Evolutionary conservation across 768 basidiomycete species (phyloP).

Genomic region (Cubamyces lactineus): DNA sequence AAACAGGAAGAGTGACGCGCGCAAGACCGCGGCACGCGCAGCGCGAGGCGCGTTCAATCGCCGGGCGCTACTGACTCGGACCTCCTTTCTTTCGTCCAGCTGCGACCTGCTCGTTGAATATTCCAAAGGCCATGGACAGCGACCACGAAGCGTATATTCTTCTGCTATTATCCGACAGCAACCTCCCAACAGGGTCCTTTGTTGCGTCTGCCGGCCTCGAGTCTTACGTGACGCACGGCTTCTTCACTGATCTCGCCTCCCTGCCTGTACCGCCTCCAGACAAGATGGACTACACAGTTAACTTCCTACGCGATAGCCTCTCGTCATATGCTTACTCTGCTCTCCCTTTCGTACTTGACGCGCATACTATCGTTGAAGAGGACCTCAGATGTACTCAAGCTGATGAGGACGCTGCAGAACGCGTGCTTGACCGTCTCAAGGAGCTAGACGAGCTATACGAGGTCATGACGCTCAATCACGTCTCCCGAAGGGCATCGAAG

Average conservation of each 20-base stretch:
- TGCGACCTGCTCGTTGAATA: neutral
- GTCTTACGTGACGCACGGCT: slow-evolving; percentile 87
- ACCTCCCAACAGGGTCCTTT: slow-evolving; percentile 96
- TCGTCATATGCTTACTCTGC: slow-evolving; percentile 79
- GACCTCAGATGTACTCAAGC: slow-evolving; percentile 1
- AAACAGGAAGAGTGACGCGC: slow-evolving; percentile 19
- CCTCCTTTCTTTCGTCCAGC: slow-evolving; percentile 12
- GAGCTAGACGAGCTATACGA: slow-evolving; percentile 81
- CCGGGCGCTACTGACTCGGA: slow-evolving; percentile 11
- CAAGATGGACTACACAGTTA: slow-evolving; percentile 44
- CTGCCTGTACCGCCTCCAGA: slow-evolving; percentile 36
- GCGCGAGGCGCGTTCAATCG: slow-evolving; percentile 19
- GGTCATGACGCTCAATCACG: slow-evolving; percentile 85
- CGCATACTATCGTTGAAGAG: slow-evolving; percentile 49
- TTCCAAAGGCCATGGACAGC: slow-evolving; percentile 35
- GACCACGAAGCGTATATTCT: slow-evolving; percentile 67
- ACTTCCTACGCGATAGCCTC: slow-evolving; percentile 73
- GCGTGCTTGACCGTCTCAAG: slow-evolving; percentile 38
- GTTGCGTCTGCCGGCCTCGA: slow-evolving; percentile 94
- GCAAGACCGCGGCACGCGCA: slow-evolving; percentile 16
- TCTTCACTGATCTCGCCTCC: slow-evolving; percentile 39
- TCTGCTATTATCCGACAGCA: slow-evolving; percentile 85
- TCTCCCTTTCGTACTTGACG: slow-evolving; percentile 77
- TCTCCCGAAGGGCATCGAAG: slow-evolving; percentile 83
- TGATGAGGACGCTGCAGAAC: neutral